These are phyloP conservation scores for Castanea sativa DNA, from an alignment of 306 rosid species.

Conservation along the genomic window DNA sequence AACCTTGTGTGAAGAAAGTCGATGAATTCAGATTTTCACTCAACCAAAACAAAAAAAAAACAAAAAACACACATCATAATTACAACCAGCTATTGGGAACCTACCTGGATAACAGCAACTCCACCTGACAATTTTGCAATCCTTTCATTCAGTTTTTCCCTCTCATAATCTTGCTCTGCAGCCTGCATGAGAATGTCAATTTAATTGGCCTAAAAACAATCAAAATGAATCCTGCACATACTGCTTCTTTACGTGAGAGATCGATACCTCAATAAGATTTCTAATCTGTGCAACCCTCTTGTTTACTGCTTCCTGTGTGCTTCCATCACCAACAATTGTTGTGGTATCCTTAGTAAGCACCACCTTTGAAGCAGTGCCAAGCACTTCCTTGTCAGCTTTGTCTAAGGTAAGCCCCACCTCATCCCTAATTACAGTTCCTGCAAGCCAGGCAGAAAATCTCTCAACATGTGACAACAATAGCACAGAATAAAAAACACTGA, in stretches of 20 bases:
- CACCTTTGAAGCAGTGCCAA: constrained; percentile 88
- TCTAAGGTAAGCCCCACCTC: constrained; percentile 93
- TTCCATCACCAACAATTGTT: constrained; percentile 95
- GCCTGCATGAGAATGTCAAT: constrained; percentile 35
- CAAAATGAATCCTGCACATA: background rate
- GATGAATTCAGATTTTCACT: background rate
- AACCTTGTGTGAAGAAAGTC: constrained; percentile 41
- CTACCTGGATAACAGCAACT: constrained; percentile 97
- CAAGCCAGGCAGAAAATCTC: constrained; percentile 11
- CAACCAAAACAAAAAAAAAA: too few species aligned
- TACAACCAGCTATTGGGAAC: background rate
- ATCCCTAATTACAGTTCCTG: constrained; percentile 93
- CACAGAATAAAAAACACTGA: background rate
- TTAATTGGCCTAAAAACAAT: background rate
- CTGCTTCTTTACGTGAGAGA: background rate
- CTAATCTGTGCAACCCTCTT: constrained; percentile 91
- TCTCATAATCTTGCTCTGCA: constrained; percentile 97
- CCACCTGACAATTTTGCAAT: constrained; percentile 97
- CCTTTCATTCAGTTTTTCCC: constrained; percentile 84
- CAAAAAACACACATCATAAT: background rate
- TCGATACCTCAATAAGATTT: constrained; percentile 76
- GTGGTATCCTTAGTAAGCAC: constrained; percentile 94
- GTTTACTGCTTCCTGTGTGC: constrained; percentile 89
- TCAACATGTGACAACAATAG: background rate
- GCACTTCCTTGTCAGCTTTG: constrained; percentile 90